A percentile compares a stretch with the other conserved stretches of the same genome.
These are phyloP conservation scores for Lecanicillium sp. DNA, from an alignment of 2,329 filamentous ascomycete species.

Conservation along the genomic window DNA sequence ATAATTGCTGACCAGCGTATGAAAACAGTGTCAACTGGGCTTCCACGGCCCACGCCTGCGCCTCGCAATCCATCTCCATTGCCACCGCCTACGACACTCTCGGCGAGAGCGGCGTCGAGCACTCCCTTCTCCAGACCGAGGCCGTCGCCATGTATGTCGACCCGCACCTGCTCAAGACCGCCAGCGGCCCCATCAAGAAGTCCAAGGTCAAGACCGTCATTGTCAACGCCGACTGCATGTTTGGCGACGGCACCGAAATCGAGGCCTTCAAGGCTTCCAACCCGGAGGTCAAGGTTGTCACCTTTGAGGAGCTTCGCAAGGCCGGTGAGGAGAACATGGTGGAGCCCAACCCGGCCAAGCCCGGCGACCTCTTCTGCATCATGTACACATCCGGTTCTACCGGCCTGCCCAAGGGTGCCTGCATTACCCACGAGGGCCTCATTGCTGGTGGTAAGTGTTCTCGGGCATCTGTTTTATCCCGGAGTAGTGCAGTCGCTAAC, in stretches of 20 bases:
- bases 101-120: conserved; percentile 73
- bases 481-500: conserved; percentile 8
- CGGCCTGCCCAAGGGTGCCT: conserved; percentile 80
- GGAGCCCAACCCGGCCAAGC: conserved; percentile 62
- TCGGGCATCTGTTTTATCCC: not conserved
- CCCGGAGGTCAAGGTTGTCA: conserved; percentile 44
- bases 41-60: conserved; percentile 65
- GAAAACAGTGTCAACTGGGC: conserved; percentile 68
- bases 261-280: conserved; percentile 49
- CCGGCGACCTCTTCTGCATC: conserved; percentile 75
- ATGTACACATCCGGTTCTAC: conserved; percentile 88
- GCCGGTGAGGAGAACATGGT: conserved; percentile 61
- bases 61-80: conserved; percentile 81
- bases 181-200: conserved; percentile 47
- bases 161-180: conserved; percentile 63
- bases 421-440: conserved; percentile 73
- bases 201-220: conserved; percentile 51
- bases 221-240: conserved; percentile 52
- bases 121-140: conserved; percentile 75
- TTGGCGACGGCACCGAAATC: conserved; percentile 43
- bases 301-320: conserved; percentile 46
- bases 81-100: conserved; percentile 95
- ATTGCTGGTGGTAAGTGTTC: conserved; percentile 56
- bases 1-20: conserved; percentile 7
- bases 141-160: conserved; percentile 83